These are phyloP conservation scores for Sporothrix luriei DNA, from an alignment of 2,329 filamentous ascomycete genomes.

Conservation along the genomic window DNA sequence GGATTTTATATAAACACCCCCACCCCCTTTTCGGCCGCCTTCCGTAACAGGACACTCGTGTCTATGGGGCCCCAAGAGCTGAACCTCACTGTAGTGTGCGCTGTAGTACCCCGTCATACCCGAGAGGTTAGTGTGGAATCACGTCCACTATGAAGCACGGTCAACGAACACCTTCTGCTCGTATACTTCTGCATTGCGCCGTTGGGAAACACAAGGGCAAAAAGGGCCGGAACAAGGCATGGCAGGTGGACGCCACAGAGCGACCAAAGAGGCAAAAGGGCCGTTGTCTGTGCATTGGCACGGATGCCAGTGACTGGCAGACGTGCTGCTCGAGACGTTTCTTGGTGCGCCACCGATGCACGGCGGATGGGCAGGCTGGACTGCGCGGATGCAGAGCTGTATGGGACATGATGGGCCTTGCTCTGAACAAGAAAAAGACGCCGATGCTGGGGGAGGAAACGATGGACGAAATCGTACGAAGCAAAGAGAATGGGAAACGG, in stretches of 20 bases:
- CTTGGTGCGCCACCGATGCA: slow-evolving; percentile 7
- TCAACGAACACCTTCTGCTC: background rate
- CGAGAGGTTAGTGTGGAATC: background rate
- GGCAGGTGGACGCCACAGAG: background rate
- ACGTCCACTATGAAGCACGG: background rate
- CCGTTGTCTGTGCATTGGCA: background rate
- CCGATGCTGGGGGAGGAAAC: no score
- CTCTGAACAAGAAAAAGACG: background rate
- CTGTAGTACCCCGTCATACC: background rate
- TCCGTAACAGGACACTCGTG: background rate
- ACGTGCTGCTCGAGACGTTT: background rate
- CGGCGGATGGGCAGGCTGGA: background rate
- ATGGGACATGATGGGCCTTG: slow-evolving; percentile 19
- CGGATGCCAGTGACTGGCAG: background rate
- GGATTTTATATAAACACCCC: background rate
- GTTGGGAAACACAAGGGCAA: background rate
- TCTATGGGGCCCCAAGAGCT: no score
- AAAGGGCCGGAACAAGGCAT: background rate
- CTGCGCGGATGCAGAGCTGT: no score
- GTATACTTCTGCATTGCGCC: background rate
- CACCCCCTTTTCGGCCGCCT: background rate
- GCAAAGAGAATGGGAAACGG: no score
- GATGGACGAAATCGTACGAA: no score
- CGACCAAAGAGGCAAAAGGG: slow-evolving; percentile 15
- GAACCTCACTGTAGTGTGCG: background rate